phyloP scores from a whole-genome alignment of 2,329 filamentous ascomycete genomes.

The Aspergillus pseudonomiae region DNA sequence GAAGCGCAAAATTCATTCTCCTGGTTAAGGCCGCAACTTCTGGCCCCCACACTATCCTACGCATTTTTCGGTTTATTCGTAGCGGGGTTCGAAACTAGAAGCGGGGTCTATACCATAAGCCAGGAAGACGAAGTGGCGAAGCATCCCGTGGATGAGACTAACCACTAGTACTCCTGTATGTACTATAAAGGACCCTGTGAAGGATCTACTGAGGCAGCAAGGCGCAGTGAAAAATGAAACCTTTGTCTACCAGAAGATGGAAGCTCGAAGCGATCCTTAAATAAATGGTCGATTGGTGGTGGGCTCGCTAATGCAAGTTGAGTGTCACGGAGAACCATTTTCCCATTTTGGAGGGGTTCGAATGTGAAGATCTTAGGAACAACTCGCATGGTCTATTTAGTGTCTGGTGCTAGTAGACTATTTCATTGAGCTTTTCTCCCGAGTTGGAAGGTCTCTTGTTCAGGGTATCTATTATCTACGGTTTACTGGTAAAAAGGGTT shows the following conservation, averaged over 20 bases:
- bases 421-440: background rate
- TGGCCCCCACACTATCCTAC: background rate
- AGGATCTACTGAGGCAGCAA: background rate
- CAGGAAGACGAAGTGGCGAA: background rate
- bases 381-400: background rate
- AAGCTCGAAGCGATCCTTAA: background rate
- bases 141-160: background rate
- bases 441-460: background rate
- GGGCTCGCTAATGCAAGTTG: background rate
- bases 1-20: background rate
- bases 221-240: background rate
- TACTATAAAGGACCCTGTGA: background rate
- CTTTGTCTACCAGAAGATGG: background rate
- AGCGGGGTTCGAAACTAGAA: background rate
- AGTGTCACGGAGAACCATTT: background rate
- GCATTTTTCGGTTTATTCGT: background rate
- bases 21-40: background rate
- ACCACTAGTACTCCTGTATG: background rate
- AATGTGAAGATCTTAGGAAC: background rate
- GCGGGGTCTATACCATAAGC: background rate
- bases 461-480: background rate
- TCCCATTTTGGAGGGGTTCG: background rate
- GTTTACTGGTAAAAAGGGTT: background rate
- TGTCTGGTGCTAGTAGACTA: background rate
- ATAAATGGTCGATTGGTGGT: background rate